Evolutionary conservation across 345 rosid species (phyloP).

Genomic region (Eucalyptus shirleyi): DNA sequence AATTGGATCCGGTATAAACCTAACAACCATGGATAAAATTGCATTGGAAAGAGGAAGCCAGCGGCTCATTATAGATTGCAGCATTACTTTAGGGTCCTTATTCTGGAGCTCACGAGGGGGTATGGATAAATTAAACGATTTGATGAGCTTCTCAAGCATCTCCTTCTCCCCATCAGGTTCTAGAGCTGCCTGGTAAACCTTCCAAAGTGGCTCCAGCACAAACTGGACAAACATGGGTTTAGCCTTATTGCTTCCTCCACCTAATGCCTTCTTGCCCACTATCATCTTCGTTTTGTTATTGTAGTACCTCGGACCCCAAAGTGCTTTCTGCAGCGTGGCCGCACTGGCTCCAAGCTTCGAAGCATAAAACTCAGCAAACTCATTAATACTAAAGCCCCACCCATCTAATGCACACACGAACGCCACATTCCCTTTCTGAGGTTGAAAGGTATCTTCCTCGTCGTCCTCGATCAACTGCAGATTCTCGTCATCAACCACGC

Average conservation of each 20-base stretch:
- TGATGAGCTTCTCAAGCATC: conserved; percentile 56
- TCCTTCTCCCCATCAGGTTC: conserved; percentile 56
- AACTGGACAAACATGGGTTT: conserved; percentile 93
- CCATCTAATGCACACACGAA: conserved; percentile 90
- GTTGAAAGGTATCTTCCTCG: conserved; percentile 90
- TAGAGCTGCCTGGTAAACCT: conserved; percentile 67
- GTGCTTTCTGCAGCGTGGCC: conserved; percentile 47
- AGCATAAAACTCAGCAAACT: conserved; percentile 79
- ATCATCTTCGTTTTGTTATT: conserved; percentile 70
- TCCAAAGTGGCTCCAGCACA: conserved; percentile 94
- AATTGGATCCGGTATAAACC: conserved; percentile 73
- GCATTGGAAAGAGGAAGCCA: conserved; percentile 95
- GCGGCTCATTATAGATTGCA: conserved; percentile 76
- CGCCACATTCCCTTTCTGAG: conserved; percentile 84
- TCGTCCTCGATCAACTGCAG: conserved; percentile 74
- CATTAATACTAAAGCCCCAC: conserved; percentile 73
- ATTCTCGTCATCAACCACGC: conserved; percentile 43
- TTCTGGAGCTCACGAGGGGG: conserved; percentile 81
- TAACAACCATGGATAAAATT: conserved; percentile 81
- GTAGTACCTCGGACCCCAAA: conserved; percentile 93
- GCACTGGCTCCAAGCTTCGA: conserved; percentile 71
- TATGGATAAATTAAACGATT: conserved; percentile 53
- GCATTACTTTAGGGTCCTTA: conserved; percentile 74
- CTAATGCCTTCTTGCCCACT: conserved; percentile 62
- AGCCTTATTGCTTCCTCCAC: conserved; percentile 38